phyloP scores from a whole-genome alignment of 1,284 basidiomycete genomes.

The Rhodotorula sp. region DNA sequence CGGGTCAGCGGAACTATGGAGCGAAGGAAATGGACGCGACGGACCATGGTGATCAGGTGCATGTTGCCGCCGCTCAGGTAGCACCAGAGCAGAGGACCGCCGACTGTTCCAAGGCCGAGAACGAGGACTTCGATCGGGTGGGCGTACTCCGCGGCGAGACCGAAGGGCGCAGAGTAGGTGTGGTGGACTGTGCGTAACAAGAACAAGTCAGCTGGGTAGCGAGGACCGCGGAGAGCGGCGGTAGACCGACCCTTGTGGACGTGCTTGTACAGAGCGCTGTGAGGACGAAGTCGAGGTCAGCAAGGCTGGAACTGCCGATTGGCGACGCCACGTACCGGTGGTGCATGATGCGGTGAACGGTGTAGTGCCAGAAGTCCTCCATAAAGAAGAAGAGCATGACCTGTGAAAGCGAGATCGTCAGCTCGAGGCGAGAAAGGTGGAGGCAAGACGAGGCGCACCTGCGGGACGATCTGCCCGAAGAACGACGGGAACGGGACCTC shows the following conservation, averaged over 20 bases:
- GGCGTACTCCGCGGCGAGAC: conserved; percentile 89
- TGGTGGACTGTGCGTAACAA: conserved; percentile 57
- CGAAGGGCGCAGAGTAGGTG: conserved; percentile 96
- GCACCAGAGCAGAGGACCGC: conserved; percentile 77
- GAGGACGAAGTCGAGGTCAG: neutral
- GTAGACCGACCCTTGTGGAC: conserved; percentile 72
- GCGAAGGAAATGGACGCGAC: neutral
- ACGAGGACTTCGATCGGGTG: conserved; percentile 53
- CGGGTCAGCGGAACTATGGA: neutral
- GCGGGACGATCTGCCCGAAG: conserved; percentile 60
- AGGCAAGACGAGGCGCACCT: conserved; percentile 48
- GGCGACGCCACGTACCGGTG: conserved; percentile 58
- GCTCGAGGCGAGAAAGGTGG: neutral
- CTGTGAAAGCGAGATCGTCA: conserved; percentile 2
- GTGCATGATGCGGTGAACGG: conserved; percentile 54
- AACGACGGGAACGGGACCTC: conserved; percentile 82
- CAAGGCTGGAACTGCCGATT: rapidly evolving
- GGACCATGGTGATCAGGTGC: conserved; percentile 78
- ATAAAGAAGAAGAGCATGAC: conserved; percentile 91
- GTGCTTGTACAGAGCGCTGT: conserved; percentile 74
- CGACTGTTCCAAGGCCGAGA: conserved; percentile 43
- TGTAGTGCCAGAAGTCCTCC: conserved; percentile 57
- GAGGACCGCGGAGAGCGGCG: neutral
- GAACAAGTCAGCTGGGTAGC: neutral
- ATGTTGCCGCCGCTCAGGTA: conserved; percentile 62